phyloP scores from a whole-genome alignment of 2,329 filamentous ascomycete species.

The Apiospora saccharicola region DNA sequence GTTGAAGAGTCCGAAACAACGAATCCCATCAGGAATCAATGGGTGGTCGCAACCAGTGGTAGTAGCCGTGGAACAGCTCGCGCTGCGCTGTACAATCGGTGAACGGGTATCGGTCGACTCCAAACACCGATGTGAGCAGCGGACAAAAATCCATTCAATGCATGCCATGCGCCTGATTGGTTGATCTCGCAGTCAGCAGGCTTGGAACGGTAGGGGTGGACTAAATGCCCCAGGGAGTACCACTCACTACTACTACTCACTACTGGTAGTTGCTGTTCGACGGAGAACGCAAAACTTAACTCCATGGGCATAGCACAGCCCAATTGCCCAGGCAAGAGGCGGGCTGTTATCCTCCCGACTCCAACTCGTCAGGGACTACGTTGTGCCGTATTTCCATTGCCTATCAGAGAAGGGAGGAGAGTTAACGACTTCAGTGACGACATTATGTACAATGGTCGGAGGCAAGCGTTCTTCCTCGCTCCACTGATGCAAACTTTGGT shows the following conservation, averaged over 20 bases:
- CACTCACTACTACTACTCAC: too few relatives aligned
- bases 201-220: not conserved
- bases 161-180: constrained; percentile 8
- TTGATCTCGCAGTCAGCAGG: constrained; percentile 1
- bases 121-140: constrained; percentile 8
- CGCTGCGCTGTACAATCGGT: constrained; percentile 15
- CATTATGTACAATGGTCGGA: constrained; percentile 9
- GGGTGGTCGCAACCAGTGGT: not conserved
- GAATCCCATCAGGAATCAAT: constrained; percentile 13
- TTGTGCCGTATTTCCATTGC: not conserved
- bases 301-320: not conserved
- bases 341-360: not conserved
- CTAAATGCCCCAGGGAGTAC: not conserved
- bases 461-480: not conserved
- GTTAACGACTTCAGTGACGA: not conserved
- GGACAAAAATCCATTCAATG: constrained; percentile 4
- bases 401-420: not conserved
- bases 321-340: not conserved
- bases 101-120: constrained; percentile 16
- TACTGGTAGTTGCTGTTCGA: not conserved
- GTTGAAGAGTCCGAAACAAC: constrained; percentile 17
- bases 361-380: not conserved
- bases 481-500: constrained; percentile 18
- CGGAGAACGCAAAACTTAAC: constrained; percentile 19
- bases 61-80: constrained; percentile 13